These are phyloP conservation scores for Colletotrichum nymphaeae DNA, from an alignment of 2,329 filamentous ascomycete species.

Conservation along the genomic window DNA sequence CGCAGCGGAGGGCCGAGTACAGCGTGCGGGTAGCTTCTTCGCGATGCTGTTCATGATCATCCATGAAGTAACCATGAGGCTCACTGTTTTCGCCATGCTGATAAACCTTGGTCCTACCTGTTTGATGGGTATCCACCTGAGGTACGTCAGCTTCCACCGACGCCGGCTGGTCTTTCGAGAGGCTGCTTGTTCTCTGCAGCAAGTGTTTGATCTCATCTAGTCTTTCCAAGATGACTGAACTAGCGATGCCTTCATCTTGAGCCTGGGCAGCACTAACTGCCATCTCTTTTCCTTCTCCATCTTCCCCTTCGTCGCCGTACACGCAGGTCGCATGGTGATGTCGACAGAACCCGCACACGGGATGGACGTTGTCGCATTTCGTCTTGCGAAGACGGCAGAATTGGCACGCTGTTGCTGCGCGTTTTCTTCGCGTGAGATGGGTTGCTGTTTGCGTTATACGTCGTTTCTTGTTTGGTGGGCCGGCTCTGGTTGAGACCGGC, in stretches of 20 bases:
- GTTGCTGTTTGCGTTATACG: background rate
- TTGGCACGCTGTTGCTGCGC: conserved; percentile 21
- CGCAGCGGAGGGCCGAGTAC: conserved; percentile 18
- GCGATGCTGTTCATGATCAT: too few species aligned
- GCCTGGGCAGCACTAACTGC: background rate
- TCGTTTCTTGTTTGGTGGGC: too few species aligned
- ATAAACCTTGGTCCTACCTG: background rate
- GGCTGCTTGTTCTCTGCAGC: background rate
- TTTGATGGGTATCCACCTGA: background rate
- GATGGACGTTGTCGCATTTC: conserved; percentile 34
- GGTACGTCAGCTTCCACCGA: too few species aligned
- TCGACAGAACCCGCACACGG: conserved; percentile 25
- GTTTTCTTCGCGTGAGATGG: conserved; percentile 11
- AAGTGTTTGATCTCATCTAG: conserved; percentile 25
- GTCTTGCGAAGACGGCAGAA: conserved; percentile 32
- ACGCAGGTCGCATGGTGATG: conserved; percentile 21
- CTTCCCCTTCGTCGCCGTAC: conserved; percentile 14
- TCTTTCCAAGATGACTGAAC: background rate
- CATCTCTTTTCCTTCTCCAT: background rate
- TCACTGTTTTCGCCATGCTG: background rate
- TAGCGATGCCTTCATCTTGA: background rate
- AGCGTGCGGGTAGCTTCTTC: background rate
- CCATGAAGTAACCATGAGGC: too few species aligned
- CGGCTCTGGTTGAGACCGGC: background rate
- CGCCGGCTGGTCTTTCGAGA: background rate